Base-by-base conservation (phyloP, 2,329 filamentous ascomycete genomes). In the Rhinocladiella mackenziei region DNA sequence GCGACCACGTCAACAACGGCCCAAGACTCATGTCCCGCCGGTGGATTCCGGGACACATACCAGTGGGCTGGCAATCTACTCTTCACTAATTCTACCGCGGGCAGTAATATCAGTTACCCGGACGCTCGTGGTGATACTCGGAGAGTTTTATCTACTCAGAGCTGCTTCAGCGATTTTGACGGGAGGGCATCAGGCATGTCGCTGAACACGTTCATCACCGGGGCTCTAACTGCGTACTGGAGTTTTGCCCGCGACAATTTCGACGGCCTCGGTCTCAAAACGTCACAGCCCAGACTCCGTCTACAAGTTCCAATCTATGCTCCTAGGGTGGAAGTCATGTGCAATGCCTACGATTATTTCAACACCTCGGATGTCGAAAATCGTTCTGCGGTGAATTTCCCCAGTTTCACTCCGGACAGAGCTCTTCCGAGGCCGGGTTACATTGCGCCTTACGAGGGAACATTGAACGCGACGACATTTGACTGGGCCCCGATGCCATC, bases 111-210 rank as follows among this genome's bases (percentile, higher is more conserved):
- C 23, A 48, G 43, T 22, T 44, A 44, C 20, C 43, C 43, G 8
- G 48, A 51, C 15, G 39, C 28, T 22, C 40, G 36, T 15, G 48
- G 48, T 29, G 44, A 51, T 15, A 43, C 44, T 25, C 48, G 44
- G 14, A 40, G 48, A 30, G 33, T 51, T n/a, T 14, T 51, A 17
- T 37, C 44, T 7, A 48, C 48, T 5, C 48, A 45, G 19, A 48
- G 43, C 15, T 51, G 48, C 28, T n/a, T 25, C 18, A 44, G 34
- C 25, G 39, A 38, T 5, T 48, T 41, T 15, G 48, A 51, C 15
- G 48, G 48, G 13, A 31, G 48, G 32, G 48, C 48, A n/a, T 51
- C 48, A 8, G 48, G 44, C 13, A 30, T 51, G 14, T 48, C 48
- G 11, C 15, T 51, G 26, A 47, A 47, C 33, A 39, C 39, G 10